phyloP scores from a whole-genome alignment of 441 rosid genomes.

The Populus hybrid region DNA sequence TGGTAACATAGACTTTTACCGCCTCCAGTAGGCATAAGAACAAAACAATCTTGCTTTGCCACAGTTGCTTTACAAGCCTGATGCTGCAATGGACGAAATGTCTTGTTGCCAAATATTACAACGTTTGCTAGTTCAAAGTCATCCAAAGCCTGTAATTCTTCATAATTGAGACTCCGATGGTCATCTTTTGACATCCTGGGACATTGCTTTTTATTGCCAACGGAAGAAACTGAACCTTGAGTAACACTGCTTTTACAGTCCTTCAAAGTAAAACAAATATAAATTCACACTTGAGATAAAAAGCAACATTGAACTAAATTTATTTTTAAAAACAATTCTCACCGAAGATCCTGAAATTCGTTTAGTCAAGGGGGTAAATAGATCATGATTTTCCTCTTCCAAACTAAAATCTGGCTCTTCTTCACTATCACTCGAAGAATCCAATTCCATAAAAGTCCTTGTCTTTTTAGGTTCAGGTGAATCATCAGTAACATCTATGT shows the following conservation, averaged over 20 bases:
- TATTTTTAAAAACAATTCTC: constrained; percentile 17
- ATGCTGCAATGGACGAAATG: constrained; percentile 80
- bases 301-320: too few relatives aligned
- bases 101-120: constrained; percentile 78
- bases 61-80: constrained; percentile 75
- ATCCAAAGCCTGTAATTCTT: constrained; percentile 75
- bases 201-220: constrained; percentile 29
- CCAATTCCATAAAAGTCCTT: constrained; percentile 47
- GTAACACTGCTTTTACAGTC: constrained; percentile 37
- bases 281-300: not conserved
- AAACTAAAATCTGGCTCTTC: constrained; percentile 32
- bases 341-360: constrained; percentile 42
- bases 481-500: constrained; percentile 48
- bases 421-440: constrained; percentile 55
- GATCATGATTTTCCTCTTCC: constrained; percentile 20
- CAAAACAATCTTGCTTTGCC: constrained; percentile 73
- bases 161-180: constrained; percentile 48
- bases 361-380: constrained; percentile 19
- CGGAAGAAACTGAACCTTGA: constrained; percentile 38
- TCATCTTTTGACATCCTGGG: constrained; percentile 24
- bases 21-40: constrained; percentile 95
- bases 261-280: constrained; percentile 36
- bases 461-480: constrained; percentile 44
- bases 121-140: constrained; percentile 79
- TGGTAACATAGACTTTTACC: constrained; percentile 96